Base-by-base conservation (phyloP, 176 grass and related monocot species). In the Saccharum spontaneum region DNA sequence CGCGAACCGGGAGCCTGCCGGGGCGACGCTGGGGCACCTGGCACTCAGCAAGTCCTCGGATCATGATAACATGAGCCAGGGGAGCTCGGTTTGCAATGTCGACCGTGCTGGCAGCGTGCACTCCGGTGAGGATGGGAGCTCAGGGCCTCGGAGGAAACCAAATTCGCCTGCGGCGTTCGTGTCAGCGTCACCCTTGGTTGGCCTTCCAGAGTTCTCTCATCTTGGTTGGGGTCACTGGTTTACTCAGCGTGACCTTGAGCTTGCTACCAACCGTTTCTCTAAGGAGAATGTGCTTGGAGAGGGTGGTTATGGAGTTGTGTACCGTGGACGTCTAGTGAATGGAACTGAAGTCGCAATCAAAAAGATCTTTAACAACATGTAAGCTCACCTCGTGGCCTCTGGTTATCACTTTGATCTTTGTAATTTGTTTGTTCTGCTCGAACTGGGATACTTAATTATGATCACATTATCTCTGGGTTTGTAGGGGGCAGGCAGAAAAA, bases 141-240 rank as follows among this genome's bases (percentile, higher is more conserved):
- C 88, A 1, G 91, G 91, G 31, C 77, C 78, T 49, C 71, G 34
- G 45, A 92, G 88, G 76, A 94, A 94, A 20, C 86, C 85, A 5
- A 90, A 89, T 79, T 94, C 90, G 14, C 87, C 88, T 24, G 78
- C 85, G 2, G 80, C 83, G 10, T 87, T 92, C n/a, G 76, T 94
- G 18, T 94, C 94, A 0, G 90, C 94, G 2, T 99, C 97, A 13
- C 97, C 97, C 48, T 78, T 99, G 39, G 82, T 94, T 79, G 97
- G 97, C 80, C 88, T 99, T 70, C 97, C 97, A 15, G 94, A 99
- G 79, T 94, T 95, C 79, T 99, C 94, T n/a, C 97, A 96, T 80
- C 91, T 99, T 0, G 97, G 97, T 7, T 99, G 97, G 97, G 97
- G 97, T 52, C 97, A 99, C 84, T 99, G 97, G 97, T 99, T 99